phyloP scores from a whole-genome alignment of 345 rosid genomes.

The Carallia pectinifolia region DNA sequence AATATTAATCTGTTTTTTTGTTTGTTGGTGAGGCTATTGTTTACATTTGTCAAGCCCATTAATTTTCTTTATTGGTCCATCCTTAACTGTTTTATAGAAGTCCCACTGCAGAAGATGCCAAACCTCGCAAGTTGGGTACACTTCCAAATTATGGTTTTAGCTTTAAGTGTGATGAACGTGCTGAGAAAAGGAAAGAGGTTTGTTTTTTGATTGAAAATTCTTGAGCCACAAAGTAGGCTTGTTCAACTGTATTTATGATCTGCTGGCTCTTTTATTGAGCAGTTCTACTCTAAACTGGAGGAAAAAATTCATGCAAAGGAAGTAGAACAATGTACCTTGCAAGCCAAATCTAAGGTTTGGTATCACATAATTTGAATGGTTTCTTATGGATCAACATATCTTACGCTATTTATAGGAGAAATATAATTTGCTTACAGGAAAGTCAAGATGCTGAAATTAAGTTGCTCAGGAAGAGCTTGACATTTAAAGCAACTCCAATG shows the following conservation, averaged over 20 bases:
- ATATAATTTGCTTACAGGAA: constrained; percentile 51
- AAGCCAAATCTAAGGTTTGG: constrained; percentile 87
- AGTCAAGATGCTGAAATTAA: constrained; percentile 94
- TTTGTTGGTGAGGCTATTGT: neutral
- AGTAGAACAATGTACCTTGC: constrained; percentile 67
- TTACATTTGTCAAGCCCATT: neutral
- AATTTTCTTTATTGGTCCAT: neutral
- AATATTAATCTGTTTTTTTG: constrained; percentile 13
- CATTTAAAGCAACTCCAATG: constrained; percentile 97
- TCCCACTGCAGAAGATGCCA: constrained; percentile 61
- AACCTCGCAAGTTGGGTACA: constrained; percentile 57
- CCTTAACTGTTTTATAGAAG: constrained; percentile 51
- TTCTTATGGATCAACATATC: constrained; percentile 3
- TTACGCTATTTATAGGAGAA: constrained; percentile 3
- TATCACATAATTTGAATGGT: constrained; percentile 4
- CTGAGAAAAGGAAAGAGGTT: constrained; percentile 98
- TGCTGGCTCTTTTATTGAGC: constrained; percentile 23
- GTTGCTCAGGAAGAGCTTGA: constrained; percentile 85
- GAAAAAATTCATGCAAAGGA: constrained; percentile 97
- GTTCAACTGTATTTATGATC: constrained; percentile 5
- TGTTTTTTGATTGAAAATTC: constrained; percentile 22
- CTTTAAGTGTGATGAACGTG: constrained; percentile 93
- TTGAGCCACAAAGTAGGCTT: constrained; percentile 5
- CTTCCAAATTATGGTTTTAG: constrained; percentile 99
- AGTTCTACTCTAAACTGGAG: constrained; percentile 95